These are phyloP conservation scores for Tricholoma sp. DNA, from an alignment of 768 basidiomycete genomes.

Conservation along the genomic window DNA sequence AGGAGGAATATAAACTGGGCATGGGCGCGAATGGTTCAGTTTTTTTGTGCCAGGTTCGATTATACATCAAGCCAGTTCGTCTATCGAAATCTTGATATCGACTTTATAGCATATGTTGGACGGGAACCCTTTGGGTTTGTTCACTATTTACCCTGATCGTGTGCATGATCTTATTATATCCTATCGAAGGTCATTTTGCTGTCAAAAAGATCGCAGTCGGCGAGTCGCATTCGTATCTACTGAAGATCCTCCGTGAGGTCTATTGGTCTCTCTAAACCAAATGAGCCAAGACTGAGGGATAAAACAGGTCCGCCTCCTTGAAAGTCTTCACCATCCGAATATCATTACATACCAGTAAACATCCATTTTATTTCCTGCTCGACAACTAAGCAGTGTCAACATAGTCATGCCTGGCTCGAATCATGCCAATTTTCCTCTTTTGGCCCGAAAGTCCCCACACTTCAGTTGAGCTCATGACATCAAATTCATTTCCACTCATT, in stretches of 20 bases:
- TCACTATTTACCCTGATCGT: not conserved
- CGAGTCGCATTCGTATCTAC: constrained; percentile 79
- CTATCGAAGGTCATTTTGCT: constrained; percentile 68
- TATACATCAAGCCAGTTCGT: not conserved
- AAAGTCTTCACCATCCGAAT: constrained; percentile 84
- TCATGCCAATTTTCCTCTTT: constrained; percentile 80
- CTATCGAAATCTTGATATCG: not conserved
- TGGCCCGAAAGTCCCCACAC: constrained; percentile 80
- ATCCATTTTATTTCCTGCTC: not conserved
- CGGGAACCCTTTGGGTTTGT: constrained; percentile 71
- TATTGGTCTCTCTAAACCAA: constrained; percentile 8
- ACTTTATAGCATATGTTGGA: constrained; percentile 41
- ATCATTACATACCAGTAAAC: constrained; percentile 86
- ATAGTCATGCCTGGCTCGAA: constrained; percentile 72
- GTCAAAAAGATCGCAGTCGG: constrained; percentile 97
- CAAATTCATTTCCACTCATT: not conserved
- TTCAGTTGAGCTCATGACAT: constrained; percentile 57
- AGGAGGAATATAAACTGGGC: constrained; percentile 82
- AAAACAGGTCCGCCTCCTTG: constrained; percentile 71
- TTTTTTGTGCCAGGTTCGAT: constrained; percentile 74
- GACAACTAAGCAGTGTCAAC: not conserved
- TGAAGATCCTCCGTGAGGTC: constrained; percentile 77
- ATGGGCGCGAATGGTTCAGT: constrained; percentile 96
- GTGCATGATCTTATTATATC: constrained; percentile 2
- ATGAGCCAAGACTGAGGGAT: not conserved